These are phyloP conservation scores for Selenicereus undatus DNA, from an alignment of 148 eudicot species.

Conservation along the genomic window DNA sequence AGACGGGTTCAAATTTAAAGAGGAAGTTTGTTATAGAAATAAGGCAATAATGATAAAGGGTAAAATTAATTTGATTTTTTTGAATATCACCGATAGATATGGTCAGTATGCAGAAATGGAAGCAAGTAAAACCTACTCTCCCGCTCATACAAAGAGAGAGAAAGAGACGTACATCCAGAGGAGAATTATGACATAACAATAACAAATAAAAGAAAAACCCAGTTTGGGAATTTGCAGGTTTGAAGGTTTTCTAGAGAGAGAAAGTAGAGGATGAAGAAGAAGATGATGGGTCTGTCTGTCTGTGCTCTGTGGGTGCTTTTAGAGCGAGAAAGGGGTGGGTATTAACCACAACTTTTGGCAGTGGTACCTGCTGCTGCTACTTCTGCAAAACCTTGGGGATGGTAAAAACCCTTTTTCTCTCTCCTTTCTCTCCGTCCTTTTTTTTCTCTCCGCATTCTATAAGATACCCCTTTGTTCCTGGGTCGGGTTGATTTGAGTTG, in stretches of 20 bases:
- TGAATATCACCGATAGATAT: not conserved
- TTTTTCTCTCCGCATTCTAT: not conserved
- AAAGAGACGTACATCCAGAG: not conserved
- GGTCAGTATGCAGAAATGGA: slow-evolving; percentile 3
- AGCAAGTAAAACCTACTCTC: slow-evolving; percentile 2
- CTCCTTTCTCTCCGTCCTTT: not conserved
- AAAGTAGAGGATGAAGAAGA: not conserved
- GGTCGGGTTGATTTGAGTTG: not conserved
- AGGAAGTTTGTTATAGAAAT: slow-evolving; percentile 26
- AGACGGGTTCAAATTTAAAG: not conserved
- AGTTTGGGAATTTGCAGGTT: not conserved
- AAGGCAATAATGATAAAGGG: slow-evolving; percentile 28
- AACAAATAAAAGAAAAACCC: not conserved
- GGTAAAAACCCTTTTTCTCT: slow-evolving; percentile 10
- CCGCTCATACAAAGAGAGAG: not conserved
- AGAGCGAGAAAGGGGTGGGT: not conserved
- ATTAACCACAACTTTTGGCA: slow-evolving; percentile 32
- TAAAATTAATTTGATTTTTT: not conserved
- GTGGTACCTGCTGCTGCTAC: slow-evolving; percentile 17
- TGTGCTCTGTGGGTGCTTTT: not conserved
- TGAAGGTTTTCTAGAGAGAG: not conserved
- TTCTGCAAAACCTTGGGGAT: slow-evolving; percentile 27
- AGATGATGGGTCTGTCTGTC: not conserved
- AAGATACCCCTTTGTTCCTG: not conserved
- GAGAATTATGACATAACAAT: no score